phyloP scores from a whole-genome alignment of 2,329 filamentous ascomycete genomes.

The Hymenoscyphus linearis region DNA sequence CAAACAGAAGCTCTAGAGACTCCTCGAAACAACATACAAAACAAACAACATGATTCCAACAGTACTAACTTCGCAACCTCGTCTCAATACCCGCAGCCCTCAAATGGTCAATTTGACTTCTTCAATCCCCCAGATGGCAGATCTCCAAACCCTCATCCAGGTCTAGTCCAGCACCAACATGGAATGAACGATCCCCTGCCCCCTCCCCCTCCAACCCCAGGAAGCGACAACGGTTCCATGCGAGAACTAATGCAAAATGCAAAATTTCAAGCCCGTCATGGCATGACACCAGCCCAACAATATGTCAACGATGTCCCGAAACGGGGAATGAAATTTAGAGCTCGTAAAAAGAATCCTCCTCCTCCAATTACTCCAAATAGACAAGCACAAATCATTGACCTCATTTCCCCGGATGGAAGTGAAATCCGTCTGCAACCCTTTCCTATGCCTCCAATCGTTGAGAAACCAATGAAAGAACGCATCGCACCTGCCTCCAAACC shows the following conservation, averaged over 20 bases:
- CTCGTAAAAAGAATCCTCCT: background rate
- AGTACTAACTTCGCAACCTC: background rate
- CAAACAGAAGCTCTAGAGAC: background rate
- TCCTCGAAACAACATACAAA: background rate
- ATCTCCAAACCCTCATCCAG: background rate
- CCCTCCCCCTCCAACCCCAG: background rate
- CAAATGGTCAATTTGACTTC: background rate
- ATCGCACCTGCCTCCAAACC: constrained; percentile 60
- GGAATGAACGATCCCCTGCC: background rate
- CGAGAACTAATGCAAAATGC: background rate
- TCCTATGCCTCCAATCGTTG: constrained; percentile 16
- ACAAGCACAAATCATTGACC: constrained; percentile 1
- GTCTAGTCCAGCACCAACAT: background rate
- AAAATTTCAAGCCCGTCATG: background rate
- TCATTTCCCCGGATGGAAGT: constrained; percentile 5
- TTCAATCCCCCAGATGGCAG: background rate
- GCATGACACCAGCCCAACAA: background rate
- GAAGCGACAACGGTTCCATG: background rate
- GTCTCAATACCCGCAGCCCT: background rate
- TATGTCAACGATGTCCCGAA: background rate
- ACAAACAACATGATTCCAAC: background rate
- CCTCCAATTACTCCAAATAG: background rate
- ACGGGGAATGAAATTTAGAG: background rate
- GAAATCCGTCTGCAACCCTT: background rate
- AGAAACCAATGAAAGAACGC: constrained; percentile 41